Base-by-base conservation (phyloP, 768 basidiomycete species). In the Tricholoma furcatifolium region DNA sequence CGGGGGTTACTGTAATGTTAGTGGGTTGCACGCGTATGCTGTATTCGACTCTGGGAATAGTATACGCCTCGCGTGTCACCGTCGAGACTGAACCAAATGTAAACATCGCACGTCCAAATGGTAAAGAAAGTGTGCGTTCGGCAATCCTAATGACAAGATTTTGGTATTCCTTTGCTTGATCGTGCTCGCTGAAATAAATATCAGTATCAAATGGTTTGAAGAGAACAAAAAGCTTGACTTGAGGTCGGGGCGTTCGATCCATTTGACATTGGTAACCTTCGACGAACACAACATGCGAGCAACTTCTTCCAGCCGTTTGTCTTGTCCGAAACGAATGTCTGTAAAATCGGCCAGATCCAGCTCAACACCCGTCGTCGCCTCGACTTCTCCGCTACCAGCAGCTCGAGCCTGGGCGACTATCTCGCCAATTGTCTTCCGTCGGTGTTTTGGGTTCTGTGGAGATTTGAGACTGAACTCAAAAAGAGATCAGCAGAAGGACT, bases 21-120 rank as follows among this genome's bases (percentile, higher is more conserved):
- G 84, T 71, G 4, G 91, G 92, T 57, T 88, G 87, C 14, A 93
- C 67, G 20, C 84, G 83, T 57, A 93, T 78, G 23, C 80, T 74
- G 61, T 82, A 90, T 62, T 93, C 91, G 45, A 93, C 75, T 63
- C 85, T 88, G 6, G 91, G 91, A 35, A 91, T 87, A 24, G 74
- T 71, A 63, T 91, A 91, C 2, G 88, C 84, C 64, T 93, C 91
- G 43, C 84, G 79, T 23, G 86, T 86, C 35, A 91, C 84, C 1
- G 81, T 82, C 12, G 81, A 72, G n/a, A 88, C 79, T 0, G 91
- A 86, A 8, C 88, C 91, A 67, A 90, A 97, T 1, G 90, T 93
- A 65, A 94, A 96, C 76, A 97, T 85, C 0, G 91, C 94, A 53
- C 92, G 80, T 8, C 97, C 97, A 55, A 93, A 83, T 0, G 95